A percentile compares a stretch with the other conserved stretches of the same genome.
phyloP scores from a whole-genome alignment of 805 yeast genomes.

The Candida alai region DNA sequence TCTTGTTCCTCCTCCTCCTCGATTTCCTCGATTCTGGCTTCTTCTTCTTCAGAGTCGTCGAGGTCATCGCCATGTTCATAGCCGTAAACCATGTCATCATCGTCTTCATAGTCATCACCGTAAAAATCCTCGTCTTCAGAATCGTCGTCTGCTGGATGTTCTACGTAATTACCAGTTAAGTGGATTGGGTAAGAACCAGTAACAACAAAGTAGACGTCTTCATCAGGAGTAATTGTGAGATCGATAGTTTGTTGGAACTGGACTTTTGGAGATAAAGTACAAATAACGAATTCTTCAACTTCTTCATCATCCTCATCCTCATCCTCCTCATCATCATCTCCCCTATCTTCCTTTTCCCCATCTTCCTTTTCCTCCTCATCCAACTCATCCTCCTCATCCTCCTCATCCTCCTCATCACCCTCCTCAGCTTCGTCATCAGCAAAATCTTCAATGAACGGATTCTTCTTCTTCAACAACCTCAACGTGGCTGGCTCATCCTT shows the following conservation, averaged over 20 bases:
- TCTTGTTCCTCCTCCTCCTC: conserved; percentile 71
- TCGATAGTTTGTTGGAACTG: conserved; percentile 90
- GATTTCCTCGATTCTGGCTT: conserved; percentile 52
- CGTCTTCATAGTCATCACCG: conserved; percentile 58
- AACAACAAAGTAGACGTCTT: conserved; percentile 90
- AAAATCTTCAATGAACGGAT: conserved; percentile 38
- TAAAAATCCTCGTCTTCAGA: conserved; percentile 50
- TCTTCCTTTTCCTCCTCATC: conserved; percentile 35
- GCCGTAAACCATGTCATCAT: conserved; percentile 61
- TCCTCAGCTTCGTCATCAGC: conserved; percentile 42
- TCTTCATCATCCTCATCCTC: conserved; percentile 68
- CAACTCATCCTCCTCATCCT: conserved; percentile 42
- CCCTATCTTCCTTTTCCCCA: conserved; percentile 49
- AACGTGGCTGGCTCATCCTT: conserved; percentile 82
- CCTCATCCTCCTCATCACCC: conserved; percentile 42
- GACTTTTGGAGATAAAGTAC: conserved; percentile 84
- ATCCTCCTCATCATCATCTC: conserved; percentile 50
- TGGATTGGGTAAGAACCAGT: conserved; percentile 95
- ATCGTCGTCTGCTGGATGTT: conserved; percentile 85
- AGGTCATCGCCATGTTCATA: conserved; percentile 55
- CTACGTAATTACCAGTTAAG: conserved; percentile 91
- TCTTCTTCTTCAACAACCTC: conserved; percentile 75
- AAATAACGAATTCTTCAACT: conserved; percentile 77
- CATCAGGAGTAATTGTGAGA: conserved; percentile 86
- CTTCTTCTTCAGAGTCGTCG: conserved; percentile 61